phyloP scores from a whole-genome alignment of 306 rosid species.

The Malus asiatica region DNA sequence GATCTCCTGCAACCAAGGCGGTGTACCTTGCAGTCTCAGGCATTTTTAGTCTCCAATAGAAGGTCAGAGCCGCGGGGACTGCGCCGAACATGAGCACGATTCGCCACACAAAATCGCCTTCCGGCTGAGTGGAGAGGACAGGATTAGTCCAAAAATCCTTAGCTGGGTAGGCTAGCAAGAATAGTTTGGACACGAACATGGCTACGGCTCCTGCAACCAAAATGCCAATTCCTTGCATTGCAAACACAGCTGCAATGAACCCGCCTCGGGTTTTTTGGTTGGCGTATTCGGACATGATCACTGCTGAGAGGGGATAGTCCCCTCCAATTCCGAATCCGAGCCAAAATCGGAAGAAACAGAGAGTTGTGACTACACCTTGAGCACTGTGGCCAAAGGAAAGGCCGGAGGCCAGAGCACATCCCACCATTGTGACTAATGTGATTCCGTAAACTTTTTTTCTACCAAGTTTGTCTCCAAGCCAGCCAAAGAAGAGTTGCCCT shows the following conservation, averaged over 20 bases:
- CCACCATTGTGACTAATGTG: conserved; percentile 48
- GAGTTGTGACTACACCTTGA: conserved; percentile 32
- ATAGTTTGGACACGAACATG: not conserved
- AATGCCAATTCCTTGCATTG: conserved; percentile 17
- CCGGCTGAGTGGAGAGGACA: conserved; percentile 6
- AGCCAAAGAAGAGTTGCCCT: conserved; percentile 66
- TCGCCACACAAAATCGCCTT: conserved; percentile 17
- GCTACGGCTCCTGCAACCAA: conserved; percentile 10
- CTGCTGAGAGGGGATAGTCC: conserved; percentile 30
- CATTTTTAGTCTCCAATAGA: conserved; percentile 12
- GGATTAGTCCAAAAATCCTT: not conserved
- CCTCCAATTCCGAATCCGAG: conserved; percentile 57
- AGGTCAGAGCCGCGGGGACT: conserved; percentile 10
- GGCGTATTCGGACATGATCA: conserved; percentile 13
- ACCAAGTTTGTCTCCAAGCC: conserved; percentile 55
- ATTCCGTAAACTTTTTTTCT: conserved; percentile 49
- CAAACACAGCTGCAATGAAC: conserved; percentile 6
- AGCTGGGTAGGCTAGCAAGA: conserved; percentile 2
- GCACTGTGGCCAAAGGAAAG: conserved; percentile 50
- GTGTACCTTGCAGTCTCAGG: conserved; percentile 15
- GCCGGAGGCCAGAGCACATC: conserved; percentile 49
- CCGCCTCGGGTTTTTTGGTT: conserved; percentile 5
- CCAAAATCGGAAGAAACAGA: conserved; percentile 54
- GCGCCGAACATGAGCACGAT: conserved; percentile 9
- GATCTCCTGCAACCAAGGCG: conserved; percentile 11